A percentile compares a stretch with the other conserved stretches of the same genome.
Evolutionary conservation across 805 yeast species (phyloP).

Genomic region (Cyberlindnera samutprakarnensis): DNA sequence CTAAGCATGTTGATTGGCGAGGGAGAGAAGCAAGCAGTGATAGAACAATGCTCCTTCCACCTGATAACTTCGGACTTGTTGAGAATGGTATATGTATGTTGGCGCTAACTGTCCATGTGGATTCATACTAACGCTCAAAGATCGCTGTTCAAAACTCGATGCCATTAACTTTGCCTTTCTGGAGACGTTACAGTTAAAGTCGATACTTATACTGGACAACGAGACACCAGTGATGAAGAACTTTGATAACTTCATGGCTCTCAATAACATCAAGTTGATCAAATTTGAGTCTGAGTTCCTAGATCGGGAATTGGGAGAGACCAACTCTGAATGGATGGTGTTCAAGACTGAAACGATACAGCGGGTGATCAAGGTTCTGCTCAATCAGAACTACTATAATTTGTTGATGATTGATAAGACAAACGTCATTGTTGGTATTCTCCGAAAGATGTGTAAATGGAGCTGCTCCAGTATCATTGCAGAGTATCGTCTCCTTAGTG

Average conservation of each 20-base stretch:
- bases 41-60: conserved; percentile 71
- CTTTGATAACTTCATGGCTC: conserved; percentile 56
- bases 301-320: conserved; percentile 19
- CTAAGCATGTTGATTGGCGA: too few relatives aligned
- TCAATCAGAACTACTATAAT: conserved; percentile 59
- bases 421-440: conserved; percentile 69
- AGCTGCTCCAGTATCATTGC: conserved; percentile 73
- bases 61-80: conserved; percentile 86
- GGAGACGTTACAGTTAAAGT: conserved; percentile 59
- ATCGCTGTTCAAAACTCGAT: conserved; percentile 74
- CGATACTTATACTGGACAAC: conserved; percentile 72
- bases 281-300: conserved; percentile 26
- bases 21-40: too few relatives aligned
- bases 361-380: conserved; percentile 55
- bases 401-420: conserved; percentile 73
- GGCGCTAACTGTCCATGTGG: too few relatives aligned
- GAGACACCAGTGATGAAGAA: conserved; percentile 70
- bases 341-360: conserved; percentile 58
- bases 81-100: conserved; percentile 66
- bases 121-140: conserved; percentile 13
- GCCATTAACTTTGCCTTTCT: conserved; percentile 72
- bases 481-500: conserved; percentile 75
- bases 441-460: conserved; percentile 86
- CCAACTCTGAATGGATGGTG: conserved; percentile 53
- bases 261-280: conserved; percentile 42